Evolutionary conservation across 257 asterid genomes (phyloP), one percentile per base, ranked within the genome.

Genomic region (Avicennia marina): DNA sequence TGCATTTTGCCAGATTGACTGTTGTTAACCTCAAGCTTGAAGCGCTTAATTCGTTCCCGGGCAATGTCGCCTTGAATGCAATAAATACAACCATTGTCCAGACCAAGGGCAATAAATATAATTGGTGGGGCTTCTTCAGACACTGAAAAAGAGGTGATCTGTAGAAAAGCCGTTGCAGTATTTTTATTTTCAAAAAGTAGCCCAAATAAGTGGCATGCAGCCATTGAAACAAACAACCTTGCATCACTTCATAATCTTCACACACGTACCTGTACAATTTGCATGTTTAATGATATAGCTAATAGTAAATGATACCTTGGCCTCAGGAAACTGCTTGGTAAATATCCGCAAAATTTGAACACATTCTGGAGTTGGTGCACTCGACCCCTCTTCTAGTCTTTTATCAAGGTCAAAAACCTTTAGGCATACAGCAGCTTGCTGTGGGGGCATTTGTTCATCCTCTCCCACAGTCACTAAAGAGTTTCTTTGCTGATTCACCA

Each of bases 61-160:
- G 97, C 95, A 71, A 91, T 66, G 66, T 91, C 98, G 7, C 98
- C 98, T 79, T 83, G 97, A 69, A 88, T 91, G 78, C 98, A 91
- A 70, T 91, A 91, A 64, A 91, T 80, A 70, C 75, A 76, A 51
- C 98, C 97, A 48, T 85, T 91, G 60, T 81, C 95, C 68, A 88
- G 64, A 65, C 98, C 98, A 67, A 88, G 82, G 53, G 94, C 97
- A 72, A 91, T 83, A 36, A 91, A 79, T 52, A 88, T 75, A 56
- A 89, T 78, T n/a, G 96, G 98, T 1, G 98, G 97, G 62, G 89
- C 87, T 78, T 91, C 98, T 74, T 91, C 98, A 44, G 85, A 72
- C 43, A 88, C 94, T 25, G 79, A 50, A 72, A 91, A 91, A 2
- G 89, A 88, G 0, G 95, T 91, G 50, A 91, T 85, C 98, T 91